A percentile compares a stretch with the other conserved stretches of the same genome.
Evolutionary conservation across 495 filamentous ascomycete genomes (phyloP).

Genomic region (Letharia lupina): DNA sequence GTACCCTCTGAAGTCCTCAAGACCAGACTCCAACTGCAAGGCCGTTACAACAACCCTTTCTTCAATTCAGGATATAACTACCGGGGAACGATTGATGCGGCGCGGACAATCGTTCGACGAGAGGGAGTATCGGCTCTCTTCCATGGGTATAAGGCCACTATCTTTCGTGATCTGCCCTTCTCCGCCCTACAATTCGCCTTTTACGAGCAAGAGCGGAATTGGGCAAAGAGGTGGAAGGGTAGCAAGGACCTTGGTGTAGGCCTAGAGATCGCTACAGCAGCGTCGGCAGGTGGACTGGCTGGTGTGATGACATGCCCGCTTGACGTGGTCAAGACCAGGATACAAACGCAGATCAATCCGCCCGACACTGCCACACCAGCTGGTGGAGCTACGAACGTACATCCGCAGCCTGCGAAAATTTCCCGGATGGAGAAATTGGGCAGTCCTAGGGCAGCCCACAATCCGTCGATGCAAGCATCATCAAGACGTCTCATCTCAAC

Average conservation of each 20-base stretch:
- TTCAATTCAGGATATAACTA: conserved; percentile 96
- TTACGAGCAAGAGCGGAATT: conserved; percentile 83
- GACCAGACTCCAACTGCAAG: conserved; percentile 88
- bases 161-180: conserved; percentile 91
- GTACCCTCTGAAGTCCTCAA: conserved; percentile 96
- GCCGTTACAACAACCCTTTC: conserved; percentile 86
- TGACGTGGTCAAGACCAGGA: conserved; percentile 93
- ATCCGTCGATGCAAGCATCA: conserved; percentile 1
- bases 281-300: conserved; percentile 86
- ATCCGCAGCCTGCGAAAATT: conserved; percentile 2
- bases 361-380: conserved; percentile 15
- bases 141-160: conserved; percentile 86
- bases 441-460: conserved; percentile 1
- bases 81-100: conserved; percentile 65
- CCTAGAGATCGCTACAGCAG: conserved; percentile 81
- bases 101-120: conserved; percentile 67
- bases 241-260: conserved; percentile 72
- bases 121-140: conserved; percentile 84
- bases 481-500: conserved; percentile 62
- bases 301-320: conserved; percentile 91
- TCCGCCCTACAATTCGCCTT: conserved; percentile 95
- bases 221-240: conserved; percentile 66
- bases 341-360: conserved; percentile 86
- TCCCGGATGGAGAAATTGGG: conserved; percentile 9
- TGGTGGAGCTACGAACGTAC: conserved; percentile 21